A percentile compares a stretch with the other conserved stretches of the same genome.
Evolutionary conservation across 2,329 filamentous ascomycete species (phyloP).

Genomic region (Pyrenochaeta sp.): DNA sequence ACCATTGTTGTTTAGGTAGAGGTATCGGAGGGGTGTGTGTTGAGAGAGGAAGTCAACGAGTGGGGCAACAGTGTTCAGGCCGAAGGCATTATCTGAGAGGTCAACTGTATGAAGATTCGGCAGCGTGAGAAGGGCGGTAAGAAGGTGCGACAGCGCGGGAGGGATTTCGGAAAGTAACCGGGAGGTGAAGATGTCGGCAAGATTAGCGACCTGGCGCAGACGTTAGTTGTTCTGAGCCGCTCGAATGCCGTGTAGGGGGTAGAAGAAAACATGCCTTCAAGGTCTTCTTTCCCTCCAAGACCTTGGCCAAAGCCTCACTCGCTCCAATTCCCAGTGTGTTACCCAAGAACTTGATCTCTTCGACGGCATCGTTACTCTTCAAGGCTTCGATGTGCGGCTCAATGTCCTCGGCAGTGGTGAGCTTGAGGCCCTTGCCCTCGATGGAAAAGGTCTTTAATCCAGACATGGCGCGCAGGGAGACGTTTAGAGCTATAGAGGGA

Average conservation of each 20-base stretch:
- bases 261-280: conserved; percentile 65
- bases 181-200: conserved; percentile 97
- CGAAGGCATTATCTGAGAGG: conserved; percentile 97
- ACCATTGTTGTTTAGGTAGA: conserved; percentile 98
- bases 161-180: conserved; percentile 94
- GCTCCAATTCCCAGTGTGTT: conserved; percentile 94
- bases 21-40: conserved; percentile 89
- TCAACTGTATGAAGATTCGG: conserved; percentile 90
- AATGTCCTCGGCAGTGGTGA: conserved; percentile 86
- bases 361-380: conserved; percentile 74
- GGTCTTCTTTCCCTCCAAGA: conserved; percentile 83
- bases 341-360: conserved; percentile 85
- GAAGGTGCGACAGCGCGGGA: conserved; percentile 82
- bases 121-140: conserved; percentile 86
- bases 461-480: conserved; percentile 49
- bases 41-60: conserved; percentile 89
- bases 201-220: conserved; percentile 72
- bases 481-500: not conserved
- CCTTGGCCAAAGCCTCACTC: conserved; percentile 82
- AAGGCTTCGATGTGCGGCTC: conserved; percentile 83
- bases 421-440: conserved; percentile 90
- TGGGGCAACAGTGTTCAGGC: conserved; percentile 91
- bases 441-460: conserved; percentile 80
- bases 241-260: not conserved
- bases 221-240: conserved; percentile 26